Percentiles rank a stretch among this genome's conserved stretches.
Evolutionary conservation across 805 yeast genomes (phyloP).

Genomic region (Hanseniaspora clermontiae): DNA sequence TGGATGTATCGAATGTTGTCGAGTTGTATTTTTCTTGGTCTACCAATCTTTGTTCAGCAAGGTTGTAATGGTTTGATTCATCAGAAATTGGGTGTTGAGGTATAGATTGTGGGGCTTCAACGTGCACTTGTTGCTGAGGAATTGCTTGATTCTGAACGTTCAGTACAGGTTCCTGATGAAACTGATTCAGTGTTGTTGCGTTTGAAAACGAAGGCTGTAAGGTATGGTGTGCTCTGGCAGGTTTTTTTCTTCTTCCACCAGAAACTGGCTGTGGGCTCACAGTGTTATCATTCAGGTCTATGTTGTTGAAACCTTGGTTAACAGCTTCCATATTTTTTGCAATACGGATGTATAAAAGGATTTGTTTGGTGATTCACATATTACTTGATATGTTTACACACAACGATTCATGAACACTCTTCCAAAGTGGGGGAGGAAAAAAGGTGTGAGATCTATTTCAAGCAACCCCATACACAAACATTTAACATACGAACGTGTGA

Average conservation of each 20-base stretch:
- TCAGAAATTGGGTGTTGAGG: neutral
- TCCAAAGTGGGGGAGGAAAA: too few species aligned
- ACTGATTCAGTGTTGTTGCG: neutral
- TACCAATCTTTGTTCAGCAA: constrained; percentile 27
- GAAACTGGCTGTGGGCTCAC: constrained; percentile 23
- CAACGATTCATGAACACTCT: too few species aligned
- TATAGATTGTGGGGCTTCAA: neutral
- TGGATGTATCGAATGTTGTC: constrained; percentile 52
- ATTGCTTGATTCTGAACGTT: neutral
- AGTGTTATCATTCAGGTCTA: neutral
- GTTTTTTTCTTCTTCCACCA: constrained; percentile 28
- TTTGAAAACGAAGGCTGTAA: neutral
- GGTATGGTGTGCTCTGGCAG: constrained; percentile 19
- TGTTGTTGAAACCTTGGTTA: neutral
- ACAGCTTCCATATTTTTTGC: neutral
- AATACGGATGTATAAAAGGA: neutral
- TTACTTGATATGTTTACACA: too few species aligned
- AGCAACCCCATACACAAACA: too few species aligned
- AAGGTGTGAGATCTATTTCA: too few species aligned
- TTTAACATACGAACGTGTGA: too few species aligned
- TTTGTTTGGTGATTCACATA: too few species aligned
- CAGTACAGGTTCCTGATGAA: neutral
- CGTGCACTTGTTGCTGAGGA: neutral
- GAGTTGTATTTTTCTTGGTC: constrained; percentile 29
- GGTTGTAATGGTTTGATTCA: constrained; percentile 21